Base-by-base conservation (phyloP, 441 rosid species). In the Pelargonium myrrhifolium region DNA sequence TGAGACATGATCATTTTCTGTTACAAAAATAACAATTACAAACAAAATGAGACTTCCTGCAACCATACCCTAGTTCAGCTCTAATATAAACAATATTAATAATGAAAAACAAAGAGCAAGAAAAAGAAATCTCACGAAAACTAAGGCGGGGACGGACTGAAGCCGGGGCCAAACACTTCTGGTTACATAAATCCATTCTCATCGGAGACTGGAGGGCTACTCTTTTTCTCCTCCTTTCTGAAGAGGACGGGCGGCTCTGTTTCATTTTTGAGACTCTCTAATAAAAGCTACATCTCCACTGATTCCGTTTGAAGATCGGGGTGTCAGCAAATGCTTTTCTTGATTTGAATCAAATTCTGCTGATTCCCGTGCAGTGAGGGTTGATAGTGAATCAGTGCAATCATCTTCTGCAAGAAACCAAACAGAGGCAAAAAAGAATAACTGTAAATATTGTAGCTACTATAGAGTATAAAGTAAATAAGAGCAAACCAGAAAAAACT, bases 271-370 rank as follows among this genome's bases (percentile, higher is more conserved):
- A 2, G 65, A 67, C 72, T 85, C 89, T 75, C 72, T 86, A 51
- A 86, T 79, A 64, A 89, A 86, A 72, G 83, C 60, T 62, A 88
- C 71, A 21, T 86, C 89, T 53, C 71, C 72, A 35, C 62, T 65
- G 22, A 53, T 11, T 61, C 64, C 77, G 5, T 43, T 47, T 14
- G 67, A 35, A 21, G 24, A 2, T 53, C 24, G 59, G 37, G 89
- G 82, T 0, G 87, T 75, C 66, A 87, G 71, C 73, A 87, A 70
- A 68, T 76, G 85, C 74, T 83, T 87, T 79, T 81, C 89, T 42
- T 70, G 85, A 55, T 85, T 86, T 1, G 58, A 40, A 28, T 79
- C 59, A 9, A 31, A 6, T 31, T 53, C 92, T 9, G 75, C 51
- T 55, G 82, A 79, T 45, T 74, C 78, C 0, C 68, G 55, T 6